Percentiles rank a stretch among this genome's conserved stretches.
These are phyloP conservation scores for Oleoguttula mirabilis DNA, from an alignment of 495 filamentous ascomycete species.

Conservation along the genomic window DNA sequence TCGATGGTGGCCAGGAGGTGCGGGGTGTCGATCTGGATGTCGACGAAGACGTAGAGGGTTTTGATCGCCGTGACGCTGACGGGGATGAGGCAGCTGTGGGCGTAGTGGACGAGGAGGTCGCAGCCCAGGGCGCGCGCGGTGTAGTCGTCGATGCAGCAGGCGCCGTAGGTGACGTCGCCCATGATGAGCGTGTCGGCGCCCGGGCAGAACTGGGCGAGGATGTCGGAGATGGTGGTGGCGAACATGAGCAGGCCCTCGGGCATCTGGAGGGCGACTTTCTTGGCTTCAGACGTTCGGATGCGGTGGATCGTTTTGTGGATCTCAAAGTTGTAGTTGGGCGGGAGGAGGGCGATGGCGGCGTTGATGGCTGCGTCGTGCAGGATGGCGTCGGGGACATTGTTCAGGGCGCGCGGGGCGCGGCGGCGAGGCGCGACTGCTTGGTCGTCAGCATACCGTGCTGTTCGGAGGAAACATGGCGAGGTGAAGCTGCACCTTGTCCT, in stretches of 20 bases:
- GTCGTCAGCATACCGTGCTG: conserved; percentile 3
- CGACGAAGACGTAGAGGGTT: conserved; percentile 95
- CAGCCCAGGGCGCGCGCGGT: conserved; percentile 89
- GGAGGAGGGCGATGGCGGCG: conserved; percentile 74
- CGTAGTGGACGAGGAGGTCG: conserved; percentile 92
- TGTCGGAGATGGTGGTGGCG: conserved; percentile 95
- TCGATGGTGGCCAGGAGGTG: conserved; percentile 82
- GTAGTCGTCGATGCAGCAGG: conserved; percentile 98
- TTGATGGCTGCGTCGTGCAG: conserved; percentile 78
- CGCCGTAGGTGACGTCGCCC: conserved; percentile 98
- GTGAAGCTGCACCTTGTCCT: conserved; percentile 28
- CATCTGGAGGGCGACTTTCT: conserved; percentile 82
- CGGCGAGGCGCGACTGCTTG: conserved; percentile 40
- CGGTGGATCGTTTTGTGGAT: conserved; percentile 96
- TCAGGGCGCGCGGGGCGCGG: conserved; percentile 61
- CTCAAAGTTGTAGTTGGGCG: conserved; percentile 93
- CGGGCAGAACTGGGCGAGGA: conserved; percentile 86
- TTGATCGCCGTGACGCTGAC: conserved; percentile 91
- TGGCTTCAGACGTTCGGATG: conserved; percentile 64
- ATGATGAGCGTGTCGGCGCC: conserved; percentile 89
- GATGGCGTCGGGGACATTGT: conserved; percentile 81
- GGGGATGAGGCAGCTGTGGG: conserved; percentile 90
- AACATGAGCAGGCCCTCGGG: conserved; percentile 92
- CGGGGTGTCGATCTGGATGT: conserved; percentile 83
- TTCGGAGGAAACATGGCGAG: background rate